Evolutionary conservation across 2,329 filamentous ascomycete species (phyloP).

Genomic region (Curvularia sp.): DNA sequence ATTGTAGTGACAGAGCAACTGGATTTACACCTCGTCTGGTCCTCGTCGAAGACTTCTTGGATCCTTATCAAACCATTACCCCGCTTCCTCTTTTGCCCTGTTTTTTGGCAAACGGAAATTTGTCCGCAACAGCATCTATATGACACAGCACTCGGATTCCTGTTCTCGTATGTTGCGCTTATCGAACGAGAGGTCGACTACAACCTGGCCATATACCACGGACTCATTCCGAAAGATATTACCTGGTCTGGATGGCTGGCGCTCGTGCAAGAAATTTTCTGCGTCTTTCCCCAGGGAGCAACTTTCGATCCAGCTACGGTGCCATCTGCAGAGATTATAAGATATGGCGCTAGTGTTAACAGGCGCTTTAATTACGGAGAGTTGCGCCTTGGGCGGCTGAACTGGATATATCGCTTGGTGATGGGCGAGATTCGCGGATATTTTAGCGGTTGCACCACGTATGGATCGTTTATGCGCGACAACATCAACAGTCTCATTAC

Average conservation of each 20-base stretch:
- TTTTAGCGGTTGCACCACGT: conserved; percentile 32
- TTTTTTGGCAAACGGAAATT: conserved; percentile 29
- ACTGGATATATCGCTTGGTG: conserved; percentile 34
- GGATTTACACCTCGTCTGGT: conserved; percentile 35
- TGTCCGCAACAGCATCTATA: conserved; percentile 27
- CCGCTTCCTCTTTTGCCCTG: conserved; percentile 27
- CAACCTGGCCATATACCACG: conserved; percentile 21
- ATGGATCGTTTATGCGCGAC: conserved; percentile 33
- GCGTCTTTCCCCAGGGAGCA: not conserved
- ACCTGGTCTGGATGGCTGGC: conserved; percentile 30
- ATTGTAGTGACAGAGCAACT: conserved; percentile 32
- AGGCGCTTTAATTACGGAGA: conserved; percentile 38
- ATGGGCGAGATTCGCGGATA: conserved; percentile 28
- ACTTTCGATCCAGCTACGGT: not conserved
- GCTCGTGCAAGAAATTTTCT: conserved; percentile 22
- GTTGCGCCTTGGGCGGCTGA: conserved; percentile 34
- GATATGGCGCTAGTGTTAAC: conserved; percentile 24
- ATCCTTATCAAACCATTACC: conserved; percentile 36
- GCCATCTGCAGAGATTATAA: not conserved
- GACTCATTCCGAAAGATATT: conserved; percentile 30
- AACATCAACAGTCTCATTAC: conserved; percentile 36
- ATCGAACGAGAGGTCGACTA: conserved; percentile 33
- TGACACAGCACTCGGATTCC: conserved; percentile 29
- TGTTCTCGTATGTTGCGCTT: conserved; percentile 30
- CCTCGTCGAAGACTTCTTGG: conserved; percentile 11